Conservation (phyloP, 768 basidiomycete genomes). For the Rhizopogon vesiculosus region DNA sequence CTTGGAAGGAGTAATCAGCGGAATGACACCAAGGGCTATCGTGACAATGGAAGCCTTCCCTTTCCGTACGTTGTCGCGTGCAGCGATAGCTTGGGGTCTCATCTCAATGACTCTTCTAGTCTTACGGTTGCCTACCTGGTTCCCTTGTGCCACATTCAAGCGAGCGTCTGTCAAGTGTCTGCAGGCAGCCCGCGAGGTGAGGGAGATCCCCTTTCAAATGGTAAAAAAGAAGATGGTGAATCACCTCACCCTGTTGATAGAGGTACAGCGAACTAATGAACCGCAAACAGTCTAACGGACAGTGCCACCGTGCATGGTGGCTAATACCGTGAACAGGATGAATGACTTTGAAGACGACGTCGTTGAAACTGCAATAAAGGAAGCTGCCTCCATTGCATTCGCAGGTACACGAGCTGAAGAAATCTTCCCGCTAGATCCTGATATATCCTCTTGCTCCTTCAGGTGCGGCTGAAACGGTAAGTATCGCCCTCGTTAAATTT, state of each 20-base stretch:
- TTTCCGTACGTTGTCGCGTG: no score
- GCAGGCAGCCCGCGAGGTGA: constrained; percentile 12
- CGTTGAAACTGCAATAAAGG: constrained; percentile 1
- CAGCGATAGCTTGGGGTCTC: no score
- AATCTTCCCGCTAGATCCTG: not conserved
- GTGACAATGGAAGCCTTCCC: no score
- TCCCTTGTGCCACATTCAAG: constrained; percentile 32
- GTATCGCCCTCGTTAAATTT: not conserved
- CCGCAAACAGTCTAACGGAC: no score
- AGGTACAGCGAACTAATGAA: no score
- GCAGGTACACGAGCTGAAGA: constrained; percentile 5
- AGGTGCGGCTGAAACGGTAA: constrained; percentile 17
- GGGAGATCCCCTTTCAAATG: constrained; percentile 25
- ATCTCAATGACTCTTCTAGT: not conserved
- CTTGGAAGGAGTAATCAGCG: no score
- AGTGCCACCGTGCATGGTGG: no score
- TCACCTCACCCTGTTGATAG: not conserved
- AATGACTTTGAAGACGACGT: no score
- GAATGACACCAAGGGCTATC: no score
- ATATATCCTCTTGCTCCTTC: not conserved
- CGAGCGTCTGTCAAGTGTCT: constrained; percentile 19
- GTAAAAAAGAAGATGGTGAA: constrained; percentile 24
- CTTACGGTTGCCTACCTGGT: constrained; percentile 21
- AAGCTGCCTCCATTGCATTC: constrained; percentile 9
- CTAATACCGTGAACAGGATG: no score